A percentile compares a stretch with the other conserved stretches of the same genome.
phyloP scores from a whole-genome alignment of 2,329 filamentous ascomycete genomes.

The Graphilbum sp. region DNA sequence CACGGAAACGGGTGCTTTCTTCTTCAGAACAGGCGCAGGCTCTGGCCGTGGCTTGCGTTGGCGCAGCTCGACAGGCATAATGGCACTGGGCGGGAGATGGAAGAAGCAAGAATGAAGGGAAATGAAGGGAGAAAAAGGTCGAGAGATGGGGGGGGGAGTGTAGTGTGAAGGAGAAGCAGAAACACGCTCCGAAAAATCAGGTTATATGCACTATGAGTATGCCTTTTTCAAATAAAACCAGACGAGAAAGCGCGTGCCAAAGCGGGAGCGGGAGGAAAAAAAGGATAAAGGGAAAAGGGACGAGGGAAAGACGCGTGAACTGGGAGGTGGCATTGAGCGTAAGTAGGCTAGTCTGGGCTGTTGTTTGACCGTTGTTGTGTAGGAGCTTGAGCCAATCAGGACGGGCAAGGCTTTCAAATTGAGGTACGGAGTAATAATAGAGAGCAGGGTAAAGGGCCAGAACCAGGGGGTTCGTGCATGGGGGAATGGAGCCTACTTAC shows the following conservation, averaged over 20 bases:
- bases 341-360: slow-evolving; percentile 1
- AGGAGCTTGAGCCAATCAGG: slow-evolving; percentile 3
- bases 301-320: not conserved
- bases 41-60: slow-evolving; percentile 42
- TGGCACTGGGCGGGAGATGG: slow-evolving; percentile 5
- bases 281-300: slow-evolving; percentile 3
- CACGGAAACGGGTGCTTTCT: slow-evolving; percentile 20
- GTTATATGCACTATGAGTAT: too few relatives aligned
- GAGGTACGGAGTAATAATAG: too few relatives aligned
- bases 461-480: not conserved
- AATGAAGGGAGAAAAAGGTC: slow-evolving; percentile 1
- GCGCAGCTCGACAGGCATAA: slow-evolving; percentile 41
- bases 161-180: too few relatives aligned
- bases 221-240: too few relatives aligned
- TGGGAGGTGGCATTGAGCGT: slow-evolving; percentile 4
- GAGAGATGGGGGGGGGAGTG: not conserved
- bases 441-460: slow-evolving; percentile 10
- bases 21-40: slow-evolving; percentile 28
- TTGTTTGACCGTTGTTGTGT: not conserved
- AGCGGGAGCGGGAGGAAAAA: slow-evolving; percentile 1
- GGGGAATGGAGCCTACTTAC: not conserved
- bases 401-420: slow-evolving; percentile 1
- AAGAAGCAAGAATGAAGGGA: not conserved
- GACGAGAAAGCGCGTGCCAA: slow-evolving; percentile 1
- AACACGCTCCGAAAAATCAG: too few relatives aligned